These are phyloP conservation scores for Jacaranda copaia DNA, from an alignment of 257 asterid species.

Conservation along the genomic window DNA sequence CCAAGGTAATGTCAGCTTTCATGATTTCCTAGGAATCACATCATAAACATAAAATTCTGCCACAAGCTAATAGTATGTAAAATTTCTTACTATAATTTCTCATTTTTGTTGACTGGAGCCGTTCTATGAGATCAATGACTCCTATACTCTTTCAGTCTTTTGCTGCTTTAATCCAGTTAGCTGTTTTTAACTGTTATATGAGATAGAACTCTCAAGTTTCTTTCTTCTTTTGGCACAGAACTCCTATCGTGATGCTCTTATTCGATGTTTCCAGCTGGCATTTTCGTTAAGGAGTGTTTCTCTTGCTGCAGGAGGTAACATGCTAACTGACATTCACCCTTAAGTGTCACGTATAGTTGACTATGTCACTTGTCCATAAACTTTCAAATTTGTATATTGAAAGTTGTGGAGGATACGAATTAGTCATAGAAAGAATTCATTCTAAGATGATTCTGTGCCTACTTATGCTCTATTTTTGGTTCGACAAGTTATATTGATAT, in stretches of 20 bases:
- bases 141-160: not conserved
- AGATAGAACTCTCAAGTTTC: not conserved
- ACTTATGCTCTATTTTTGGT: not conserved
- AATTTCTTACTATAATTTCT: not conserved
- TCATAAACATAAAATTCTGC: not conserved
- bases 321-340: not conserved
- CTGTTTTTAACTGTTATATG: no score
- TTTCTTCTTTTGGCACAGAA: conserved; percentile 58
- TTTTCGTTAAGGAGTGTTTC: conserved; percentile 73
- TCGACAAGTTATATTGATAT: not conserved
- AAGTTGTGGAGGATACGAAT: no score
- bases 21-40: not conserved
- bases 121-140: not conserved
- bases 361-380: not conserved
- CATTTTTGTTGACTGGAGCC: no score
- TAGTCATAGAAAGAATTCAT: no score
- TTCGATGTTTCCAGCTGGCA: conserved; percentile 89
- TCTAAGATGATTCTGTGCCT: no score
- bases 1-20: conserved; percentile 68
- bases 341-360: not conserved
- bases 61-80: not conserved
- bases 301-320: conserved; percentile 71
- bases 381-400: no score
- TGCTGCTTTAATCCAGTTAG: no score
- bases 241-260: conserved; percentile 73